Evolutionary conservation across 83 land plant genomes (phyloP).

Genomic region (Larix sibirica): DNA sequence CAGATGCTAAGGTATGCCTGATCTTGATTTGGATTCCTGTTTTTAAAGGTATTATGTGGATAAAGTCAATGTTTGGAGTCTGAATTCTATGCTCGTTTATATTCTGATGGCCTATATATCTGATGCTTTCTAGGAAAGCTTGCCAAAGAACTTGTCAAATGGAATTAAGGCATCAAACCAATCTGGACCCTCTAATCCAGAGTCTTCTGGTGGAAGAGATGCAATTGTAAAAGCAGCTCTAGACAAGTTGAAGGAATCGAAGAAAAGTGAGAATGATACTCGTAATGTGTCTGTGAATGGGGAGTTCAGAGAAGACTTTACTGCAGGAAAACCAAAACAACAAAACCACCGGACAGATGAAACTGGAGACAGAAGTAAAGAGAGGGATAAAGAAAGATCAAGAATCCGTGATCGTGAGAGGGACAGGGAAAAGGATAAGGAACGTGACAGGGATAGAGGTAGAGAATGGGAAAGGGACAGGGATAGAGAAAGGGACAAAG

Average conservation of each 20-base stretch:
- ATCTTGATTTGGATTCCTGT: not conserved
- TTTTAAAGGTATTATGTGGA: not conserved
- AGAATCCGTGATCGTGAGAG: slow-evolving; percentile 37
- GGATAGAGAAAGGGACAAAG: slow-evolving; percentile 47
- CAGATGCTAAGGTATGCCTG: slow-evolving; percentile 48
- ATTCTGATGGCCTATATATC: not conserved
- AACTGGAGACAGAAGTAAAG: slow-evolving; percentile 28
- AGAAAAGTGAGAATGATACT: slow-evolving; percentile 31
- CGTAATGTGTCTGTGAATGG: slow-evolving; percentile 22
- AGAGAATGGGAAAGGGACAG: slow-evolving; percentile 50
- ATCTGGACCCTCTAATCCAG: slow-evolving; percentile 23
- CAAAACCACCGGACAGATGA: slow-evolving; percentile 24
- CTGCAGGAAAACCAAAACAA: slow-evolving; percentile 29
- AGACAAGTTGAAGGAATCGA: slow-evolving; percentile 46
- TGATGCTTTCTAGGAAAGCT: slow-evolving; percentile 32
- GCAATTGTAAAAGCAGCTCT: slow-evolving; percentile 36
- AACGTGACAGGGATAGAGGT: slow-evolving; percentile 47
- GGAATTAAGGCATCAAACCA: slow-evolving; percentile 26
- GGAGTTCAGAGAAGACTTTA: slow-evolving; percentile 36
- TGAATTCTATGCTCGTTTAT: not conserved
- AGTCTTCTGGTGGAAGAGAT: slow-evolving; percentile 41
- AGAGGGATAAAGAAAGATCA: slow-evolving; percentile 35
- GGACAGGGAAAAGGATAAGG: slow-evolving; percentile 44
- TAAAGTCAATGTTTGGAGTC: not conserved
- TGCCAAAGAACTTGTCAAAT: slow-evolving; percentile 26